These are phyloP conservation scores for Lumnitzera racemosa DNA, from an alignment of 345 rosid species.

Conservation along the genomic window DNA sequence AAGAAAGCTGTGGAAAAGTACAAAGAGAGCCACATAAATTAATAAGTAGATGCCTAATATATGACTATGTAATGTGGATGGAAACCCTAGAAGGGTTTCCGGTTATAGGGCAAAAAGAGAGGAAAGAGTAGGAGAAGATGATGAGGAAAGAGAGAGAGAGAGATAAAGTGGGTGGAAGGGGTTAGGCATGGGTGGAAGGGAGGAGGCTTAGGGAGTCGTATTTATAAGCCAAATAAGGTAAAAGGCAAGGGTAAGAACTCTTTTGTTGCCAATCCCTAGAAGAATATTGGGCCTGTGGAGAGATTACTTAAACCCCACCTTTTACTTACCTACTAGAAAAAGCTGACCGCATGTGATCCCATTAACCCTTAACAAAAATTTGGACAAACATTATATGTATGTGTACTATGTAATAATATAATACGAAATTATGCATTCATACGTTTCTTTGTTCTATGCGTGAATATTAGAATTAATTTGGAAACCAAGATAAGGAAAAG, in stretches of 20 bases:
- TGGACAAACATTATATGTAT: not conserved
- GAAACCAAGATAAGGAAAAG: not conserved
- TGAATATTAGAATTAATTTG: not conserved
- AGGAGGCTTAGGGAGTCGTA: not conserved
- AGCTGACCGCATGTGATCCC: slow-evolving; percentile 28
- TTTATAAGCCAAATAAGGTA: not conserved
- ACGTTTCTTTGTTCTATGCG: not conserved
- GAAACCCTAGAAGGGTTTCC: not conserved
- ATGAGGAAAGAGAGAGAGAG: not conserved
- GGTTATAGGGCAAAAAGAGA: not conserved
- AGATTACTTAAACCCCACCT: slow-evolving; percentile 32
- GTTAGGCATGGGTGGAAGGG: slow-evolving; percentile 7
- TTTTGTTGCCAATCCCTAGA: slow-evolving; percentile 56
- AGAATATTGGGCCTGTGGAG: slow-evolving; percentile 60
- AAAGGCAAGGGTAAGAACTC: not conserved
- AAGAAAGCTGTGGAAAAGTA: slow-evolving; percentile 99
- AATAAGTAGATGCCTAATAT: slow-evolving; percentile 2
- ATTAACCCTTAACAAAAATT: not conserved
- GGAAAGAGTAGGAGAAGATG: not conserved
- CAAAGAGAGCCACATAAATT: slow-evolving; percentile 49
- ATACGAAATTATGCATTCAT: not conserved
- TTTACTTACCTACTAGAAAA: slow-evolving; percentile 7
- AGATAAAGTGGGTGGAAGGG: not conserved
- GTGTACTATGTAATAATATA: too few relatives aligned
- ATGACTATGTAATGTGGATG: not conserved